These are phyloP conservation scores for Colletotrichum orchidophilum DNA, from an alignment of 2,329 filamentous ascomycete species.

Conservation along the genomic window DNA sequence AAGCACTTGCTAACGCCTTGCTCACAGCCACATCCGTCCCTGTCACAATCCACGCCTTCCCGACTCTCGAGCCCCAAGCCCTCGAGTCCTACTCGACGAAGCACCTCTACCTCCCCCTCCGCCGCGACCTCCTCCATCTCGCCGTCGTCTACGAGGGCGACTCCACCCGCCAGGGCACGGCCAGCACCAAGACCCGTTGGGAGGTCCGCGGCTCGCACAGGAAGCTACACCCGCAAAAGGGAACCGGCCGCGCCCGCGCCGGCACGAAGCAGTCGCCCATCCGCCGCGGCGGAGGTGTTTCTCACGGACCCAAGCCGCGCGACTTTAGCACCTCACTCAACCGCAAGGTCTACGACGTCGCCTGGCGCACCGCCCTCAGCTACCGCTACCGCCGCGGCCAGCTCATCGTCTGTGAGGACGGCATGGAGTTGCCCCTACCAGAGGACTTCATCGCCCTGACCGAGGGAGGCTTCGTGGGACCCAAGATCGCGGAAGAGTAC, in stretches of 20 bases:
- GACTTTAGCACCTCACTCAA: slow-evolving; percentile 89
- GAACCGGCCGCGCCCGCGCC: slow-evolving; percentile 79
- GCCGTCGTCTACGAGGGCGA: slow-evolving; percentile 95
- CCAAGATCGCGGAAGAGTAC: slow-evolving; percentile 64
- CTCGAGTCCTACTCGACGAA: slow-evolving; percentile 82
- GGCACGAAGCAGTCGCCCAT: slow-evolving; percentile 86
- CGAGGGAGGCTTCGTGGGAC: slow-evolving; percentile 50
- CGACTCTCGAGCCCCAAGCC: slow-evolving; percentile 82
- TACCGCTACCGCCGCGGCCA: slow-evolving; percentile 91
- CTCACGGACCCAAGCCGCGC: slow-evolving; percentile 89
- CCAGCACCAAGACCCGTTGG: slow-evolving; percentile 80
- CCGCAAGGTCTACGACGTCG: slow-evolving; percentile 92
- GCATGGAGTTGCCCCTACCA: slow-evolving; percentile 72
- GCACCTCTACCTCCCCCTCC: slow-evolving; percentile 87
- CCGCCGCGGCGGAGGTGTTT: slow-evolving; percentile 84
- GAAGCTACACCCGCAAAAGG: slow-evolving; percentile 90
- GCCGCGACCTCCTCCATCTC: slow-evolving; percentile 90
- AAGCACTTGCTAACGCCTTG: slow-evolving; percentile 21
- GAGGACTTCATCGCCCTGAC: slow-evolving; percentile 57
- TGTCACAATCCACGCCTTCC: slow-evolving; percentile 90
- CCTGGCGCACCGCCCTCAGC: slow-evolving; percentile 92
- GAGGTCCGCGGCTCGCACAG: slow-evolving; percentile 85
- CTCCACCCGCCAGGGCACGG: slow-evolving; percentile 85
- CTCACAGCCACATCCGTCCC: slow-evolving; percentile 71
- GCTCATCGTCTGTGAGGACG: slow-evolving; percentile 84